Evolutionary conservation across 2,329 filamentous ascomycete species (phyloP), one percentile per base, ranked within the genome.

Genomic region (Arthroderma uncinatum): DNA sequence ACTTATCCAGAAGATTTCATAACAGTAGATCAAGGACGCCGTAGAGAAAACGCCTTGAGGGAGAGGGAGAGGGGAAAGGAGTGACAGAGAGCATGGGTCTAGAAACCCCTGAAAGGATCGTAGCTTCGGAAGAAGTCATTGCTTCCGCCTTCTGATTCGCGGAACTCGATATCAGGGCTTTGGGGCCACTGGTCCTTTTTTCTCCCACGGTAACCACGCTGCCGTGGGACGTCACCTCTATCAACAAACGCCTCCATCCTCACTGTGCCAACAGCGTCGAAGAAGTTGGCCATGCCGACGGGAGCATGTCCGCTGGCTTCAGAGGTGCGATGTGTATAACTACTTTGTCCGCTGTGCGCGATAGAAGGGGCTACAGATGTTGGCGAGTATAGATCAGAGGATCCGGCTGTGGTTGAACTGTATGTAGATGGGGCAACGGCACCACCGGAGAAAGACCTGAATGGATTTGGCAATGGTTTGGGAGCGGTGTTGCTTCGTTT

Each of bases 241-340:
- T 83, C 81, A 63, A 98, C 94, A 70, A 97, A 98, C 0, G 93
- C 93, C 71, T 97, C 92, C 92, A 98, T 97, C 28, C 93, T 83
- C 50, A 97, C 83, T 1, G 91, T 97, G 1, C 91, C 90, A 58
- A 94, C 85, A 1, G 87, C 87, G 64, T 94, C 90, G 66, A 93
- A 93, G 74, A 93, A 91, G 69, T 81, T 80, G 57, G 71, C 71
- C 54, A 67, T 74, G 61, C 69, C 63, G 50, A 74, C 25, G 8
- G 48, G 67, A 63, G 74, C 70, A 1, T 74, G 74, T 1, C 71
- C 76, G 62, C 76, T 78, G 9, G 75, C 73, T 57, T 78, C 77
- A 0, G 76, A 78, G 0, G 74, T 81, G 64, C 70, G 82, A 73
- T 67, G 71, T 59, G 72, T 83, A 71, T 74, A 67, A 56, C 73